Conservation (phyloP, 306 rosid genomes). For the Leucaena leucocephala region DNA sequence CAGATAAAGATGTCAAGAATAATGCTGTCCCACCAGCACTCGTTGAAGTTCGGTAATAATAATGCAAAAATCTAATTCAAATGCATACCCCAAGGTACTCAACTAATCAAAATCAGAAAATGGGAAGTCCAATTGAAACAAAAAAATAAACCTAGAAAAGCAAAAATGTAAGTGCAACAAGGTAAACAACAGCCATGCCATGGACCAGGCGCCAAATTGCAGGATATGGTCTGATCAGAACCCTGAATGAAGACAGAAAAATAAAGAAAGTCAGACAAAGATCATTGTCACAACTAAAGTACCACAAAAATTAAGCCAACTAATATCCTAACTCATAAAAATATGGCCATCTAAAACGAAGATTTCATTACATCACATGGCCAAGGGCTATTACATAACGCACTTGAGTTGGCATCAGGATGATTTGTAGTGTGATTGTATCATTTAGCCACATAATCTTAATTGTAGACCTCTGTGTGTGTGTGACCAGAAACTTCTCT, state of each 20-base stretch:
- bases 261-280: conserved; percentile 27
- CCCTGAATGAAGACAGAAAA: conserved; percentile 56
- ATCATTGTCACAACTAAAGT: conserved; percentile 24
- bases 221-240: conserved; percentile 97
- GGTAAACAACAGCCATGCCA: conserved; percentile 97
- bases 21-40: conserved; percentile 99
- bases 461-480: too few relatives aligned
- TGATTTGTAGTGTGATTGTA: neutral
- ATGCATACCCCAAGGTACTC: neutral
- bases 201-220: conserved; percentile 99
- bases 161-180: conserved; percentile 92
- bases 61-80: conserved; percentile 5
- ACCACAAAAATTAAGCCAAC: conserved; percentile 8
- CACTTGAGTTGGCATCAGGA: conserved; percentile 5
- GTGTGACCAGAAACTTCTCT: too few relatives aligned
- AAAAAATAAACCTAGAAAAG: conserved; percentile 83
- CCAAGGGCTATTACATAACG: neutral
- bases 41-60: conserved; percentile 86
- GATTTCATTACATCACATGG: conserved; percentile 20
- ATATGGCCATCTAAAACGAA: conserved; percentile 7
- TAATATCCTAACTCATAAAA: neutral
- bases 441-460: conserved; percentile 14
- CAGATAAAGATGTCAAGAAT: conserved; percentile 93
- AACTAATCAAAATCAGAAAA: neutral
- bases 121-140: conserved; percentile 9